Conservation (phyloP, 148 eudicot species). For the Cornus florida region DNA sequence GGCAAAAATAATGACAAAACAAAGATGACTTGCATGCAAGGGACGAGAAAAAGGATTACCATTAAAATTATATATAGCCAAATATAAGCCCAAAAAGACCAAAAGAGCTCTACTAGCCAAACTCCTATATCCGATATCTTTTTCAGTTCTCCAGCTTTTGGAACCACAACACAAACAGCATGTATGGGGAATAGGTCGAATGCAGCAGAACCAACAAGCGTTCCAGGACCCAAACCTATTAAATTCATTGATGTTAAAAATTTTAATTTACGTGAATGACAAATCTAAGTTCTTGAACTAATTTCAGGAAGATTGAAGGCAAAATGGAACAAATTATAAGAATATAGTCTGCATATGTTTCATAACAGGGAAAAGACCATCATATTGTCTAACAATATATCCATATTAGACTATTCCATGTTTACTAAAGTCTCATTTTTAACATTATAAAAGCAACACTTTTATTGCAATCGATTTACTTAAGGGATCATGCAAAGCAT, state of each 20-base stretch:
- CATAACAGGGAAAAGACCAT: too few species aligned
- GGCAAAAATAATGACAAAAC: constrained; percentile 10
- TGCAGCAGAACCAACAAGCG: constrained; percentile 99
- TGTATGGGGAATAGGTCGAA: constrained; percentile 95
- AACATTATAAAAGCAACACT: too few species aligned
- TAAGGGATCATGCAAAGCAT: too few species aligned
- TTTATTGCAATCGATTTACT: too few species aligned
- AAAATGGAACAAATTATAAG: too few species aligned
- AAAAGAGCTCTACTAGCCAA: constrained; percentile 90
- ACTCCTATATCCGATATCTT: constrained; percentile 95
- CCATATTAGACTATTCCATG: too few species aligned
- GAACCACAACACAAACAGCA: constrained; percentile 93
- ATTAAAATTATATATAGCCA: constrained; percentile 39
- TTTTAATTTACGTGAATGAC: too few species aligned
- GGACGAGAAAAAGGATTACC: neutral
- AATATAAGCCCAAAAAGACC: constrained; percentile 98
- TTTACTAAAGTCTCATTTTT: too few species aligned
- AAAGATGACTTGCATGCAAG: neutral
- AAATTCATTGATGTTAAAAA: neutral
- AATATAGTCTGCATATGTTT: too few species aligned
- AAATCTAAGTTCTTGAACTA: too few species aligned
- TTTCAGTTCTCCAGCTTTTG: constrained; percentile 90
- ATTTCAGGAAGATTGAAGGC: too few species aligned
- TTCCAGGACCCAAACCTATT: constrained; percentile 95
- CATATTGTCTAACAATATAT: too few species aligned